Evolutionary conservation across 164 flowering plant genomes (phyloP).

Genomic region (Nymphaea colorata): DNA sequence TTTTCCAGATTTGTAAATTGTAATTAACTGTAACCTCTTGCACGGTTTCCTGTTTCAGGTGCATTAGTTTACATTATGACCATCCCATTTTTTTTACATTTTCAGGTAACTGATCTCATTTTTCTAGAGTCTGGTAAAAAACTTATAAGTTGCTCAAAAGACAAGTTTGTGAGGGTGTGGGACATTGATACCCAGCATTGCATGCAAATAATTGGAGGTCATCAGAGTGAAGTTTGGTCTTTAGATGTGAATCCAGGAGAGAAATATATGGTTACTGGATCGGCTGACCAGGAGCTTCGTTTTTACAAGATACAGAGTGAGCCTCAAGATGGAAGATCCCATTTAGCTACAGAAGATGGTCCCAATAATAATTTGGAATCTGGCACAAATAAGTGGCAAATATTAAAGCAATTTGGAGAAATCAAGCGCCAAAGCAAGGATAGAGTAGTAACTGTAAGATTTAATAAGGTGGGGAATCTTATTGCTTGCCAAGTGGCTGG

Average conservation of each 20-base stretch:
- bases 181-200: slow-evolving; percentile 93
- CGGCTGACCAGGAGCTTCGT: slow-evolving; percentile 78
- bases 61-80: background rate
- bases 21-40: background rate
- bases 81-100: background rate
- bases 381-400: slow-evolving; percentile 52
- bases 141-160: slow-evolving; percentile 89
- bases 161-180: slow-evolving; percentile 92
- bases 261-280: slow-evolving; percentile 75
- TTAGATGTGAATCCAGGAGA: slow-evolving; percentile 67
- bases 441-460: slow-evolving; percentile 77
- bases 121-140: slow-evolving; percentile 79
- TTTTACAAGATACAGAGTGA: slow-evolving; percentile 53
- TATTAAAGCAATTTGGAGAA: slow-evolving; percentile 72
- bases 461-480: slow-evolving; percentile 66
- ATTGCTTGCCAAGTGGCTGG: slow-evolving; percentile 97
- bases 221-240: slow-evolving; percentile 99
- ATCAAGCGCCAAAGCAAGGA: slow-evolving; percentile 71
- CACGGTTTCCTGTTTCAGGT: background rate
- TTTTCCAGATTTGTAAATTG: no score
- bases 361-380: slow-evolving; percentile 18
- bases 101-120: slow-evolving; percentile 88
- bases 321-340: slow-evolving; percentile 14
- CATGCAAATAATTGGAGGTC: slow-evolving; percentile 85
- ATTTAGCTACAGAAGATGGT: slow-evolving; percentile 9